Percentiles rank a stretch among this genome's conserved stretches.
These are phyloP conservation scores for Aphanocladium album DNA, from an alignment of 2,329 filamentous ascomycete species.

Conservation along the genomic window DNA sequence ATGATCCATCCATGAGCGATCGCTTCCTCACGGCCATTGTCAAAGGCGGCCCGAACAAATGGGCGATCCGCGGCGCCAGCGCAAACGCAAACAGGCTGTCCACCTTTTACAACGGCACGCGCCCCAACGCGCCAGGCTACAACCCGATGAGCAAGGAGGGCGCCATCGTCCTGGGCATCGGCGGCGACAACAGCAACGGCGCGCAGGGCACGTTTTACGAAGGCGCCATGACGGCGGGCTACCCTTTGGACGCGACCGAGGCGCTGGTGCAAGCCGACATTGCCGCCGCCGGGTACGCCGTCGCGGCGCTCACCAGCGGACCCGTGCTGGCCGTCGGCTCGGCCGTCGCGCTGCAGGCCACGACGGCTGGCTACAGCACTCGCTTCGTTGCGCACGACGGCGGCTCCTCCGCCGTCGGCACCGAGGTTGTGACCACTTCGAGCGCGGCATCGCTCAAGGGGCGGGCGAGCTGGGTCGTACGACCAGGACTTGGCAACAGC, in stretches of 20 bases:
- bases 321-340: constrained; percentile 42
- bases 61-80: constrained; percentile 56
- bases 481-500: constrained; percentile 47
- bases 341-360: constrained; percentile 48
- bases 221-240: constrained; percentile 58
- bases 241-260: constrained; percentile 55
- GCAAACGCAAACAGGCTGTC: constrained; percentile 49
- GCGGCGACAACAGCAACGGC: constrained; percentile 56
- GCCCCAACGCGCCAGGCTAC: constrained; percentile 48
- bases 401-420: constrained; percentile 47
- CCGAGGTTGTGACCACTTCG: constrained; percentile 41
- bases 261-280: constrained; percentile 55
- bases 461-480: constrained; percentile 50
- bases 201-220: constrained; percentile 62
- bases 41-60: constrained; percentile 52
- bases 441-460: constrained; percentile 45
- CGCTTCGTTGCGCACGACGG: constrained; percentile 45
- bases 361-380: constrained; percentile 51
- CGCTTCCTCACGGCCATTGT: constrained; percentile 53
- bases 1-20: constrained; percentile 45
- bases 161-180: constrained; percentile 61
- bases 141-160: constrained; percentile 61
- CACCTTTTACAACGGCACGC: constrained; percentile 54
- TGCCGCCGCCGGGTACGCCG: constrained; percentile 53
- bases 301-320: constrained; percentile 42